phyloP scores from a whole-genome alignment of 768 basidiomycete species.

The Boletus patriciae region DNA sequence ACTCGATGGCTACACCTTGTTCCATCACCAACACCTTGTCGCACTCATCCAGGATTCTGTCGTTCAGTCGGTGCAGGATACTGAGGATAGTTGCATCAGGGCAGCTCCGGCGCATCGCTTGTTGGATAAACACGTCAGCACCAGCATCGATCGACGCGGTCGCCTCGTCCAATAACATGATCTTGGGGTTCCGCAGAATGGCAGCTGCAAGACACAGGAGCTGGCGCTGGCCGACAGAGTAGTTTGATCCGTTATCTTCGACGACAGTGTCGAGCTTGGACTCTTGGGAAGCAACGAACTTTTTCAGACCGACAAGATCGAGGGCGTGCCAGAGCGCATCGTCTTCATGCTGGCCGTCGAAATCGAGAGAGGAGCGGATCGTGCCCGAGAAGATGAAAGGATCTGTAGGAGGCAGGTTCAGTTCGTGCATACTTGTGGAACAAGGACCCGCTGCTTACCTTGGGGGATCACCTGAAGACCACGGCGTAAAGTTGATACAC shows the following conservation, averaged over 20 bases:
- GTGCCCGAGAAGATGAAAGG: slow-evolving; percentile 36
- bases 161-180: slow-evolving; percentile 34
- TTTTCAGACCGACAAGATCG: slow-evolving; percentile 52
- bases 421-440: background rate
- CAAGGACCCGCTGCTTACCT: slow-evolving; percentile 11
- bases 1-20: slow-evolving; percentile 30
- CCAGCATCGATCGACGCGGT: slow-evolving; percentile 80
- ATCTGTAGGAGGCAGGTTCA: slow-evolving; percentile 13
- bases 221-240: slow-evolving; percentile 92
- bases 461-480: slow-evolving; percentile 33
- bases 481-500: slow-evolving; percentile 35
- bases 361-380: slow-evolving; percentile 31
- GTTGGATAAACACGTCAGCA: slow-evolving; percentile 69
- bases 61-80: slow-evolving; percentile 34
- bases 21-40: slow-evolving; percentile 42
- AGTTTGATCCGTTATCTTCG: slow-evolving; percentile 70
- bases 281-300: slow-evolving; percentile 69
- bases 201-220: slow-evolving; percentile 57
- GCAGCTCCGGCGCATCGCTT: slow-evolving; percentile 33
- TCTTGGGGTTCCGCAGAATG: slow-evolving; percentile 32
- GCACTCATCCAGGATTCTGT: slow-evolving; percentile 29
- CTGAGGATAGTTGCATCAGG: slow-evolving; percentile 30
- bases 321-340: slow-evolving; percentile 42
- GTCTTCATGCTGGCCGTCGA: slow-evolving; percentile 24
- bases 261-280: slow-evolving; percentile 75